These are phyloP conservation scores for Aspergillus mulundensis DNA, from an alignment of 495 filamentous ascomycete species.

Conservation along the genomic window DNA sequence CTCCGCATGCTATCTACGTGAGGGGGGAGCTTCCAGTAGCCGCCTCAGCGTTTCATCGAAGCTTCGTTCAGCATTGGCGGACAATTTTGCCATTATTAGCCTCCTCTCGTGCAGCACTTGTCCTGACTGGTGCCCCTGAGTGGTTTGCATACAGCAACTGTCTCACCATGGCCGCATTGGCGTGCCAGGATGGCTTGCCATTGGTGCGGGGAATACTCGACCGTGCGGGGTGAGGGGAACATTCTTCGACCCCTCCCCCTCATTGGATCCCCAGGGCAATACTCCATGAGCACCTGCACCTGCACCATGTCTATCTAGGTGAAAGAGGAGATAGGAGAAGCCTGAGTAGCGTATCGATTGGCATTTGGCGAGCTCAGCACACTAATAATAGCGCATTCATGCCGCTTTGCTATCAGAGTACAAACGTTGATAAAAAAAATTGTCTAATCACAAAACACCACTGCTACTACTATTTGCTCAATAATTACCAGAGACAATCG, in stretches of 20 bases:
- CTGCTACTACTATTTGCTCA: too few species aligned
- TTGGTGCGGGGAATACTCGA: slow-evolving; percentile 9
- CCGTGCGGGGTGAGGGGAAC: not conserved
- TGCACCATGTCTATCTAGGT: too few species aligned
- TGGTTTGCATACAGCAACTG: not conserved
- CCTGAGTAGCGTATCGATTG: too few species aligned
- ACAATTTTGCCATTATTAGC: slow-evolving; percentile 1
- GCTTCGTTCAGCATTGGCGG: not conserved
- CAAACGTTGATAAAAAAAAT: too few species aligned
- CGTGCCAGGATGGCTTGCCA: not conserved
- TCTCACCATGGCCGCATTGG: not conserved
- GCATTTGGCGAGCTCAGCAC: too few species aligned
- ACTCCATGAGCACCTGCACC: too few species aligned
- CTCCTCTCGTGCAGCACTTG: not conserved
- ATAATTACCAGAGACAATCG: too few species aligned
- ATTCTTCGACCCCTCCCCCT: slow-evolving; percentile 3
- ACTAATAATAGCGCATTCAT: too few species aligned
- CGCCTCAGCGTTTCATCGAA: not conserved
- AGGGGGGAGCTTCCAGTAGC: not conserved
- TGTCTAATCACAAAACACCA: too few species aligned
- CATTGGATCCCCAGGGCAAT: not conserved
- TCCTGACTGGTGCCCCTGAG: not conserved
- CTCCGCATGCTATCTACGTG: slow-evolving; percentile 16
- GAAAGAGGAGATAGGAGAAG: too few species aligned
- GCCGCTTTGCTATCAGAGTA: too few species aligned